phyloP scores from a whole-genome alignment of 2,329 filamentous ascomycete genomes.

The Diaporthe ampelina region DNA sequence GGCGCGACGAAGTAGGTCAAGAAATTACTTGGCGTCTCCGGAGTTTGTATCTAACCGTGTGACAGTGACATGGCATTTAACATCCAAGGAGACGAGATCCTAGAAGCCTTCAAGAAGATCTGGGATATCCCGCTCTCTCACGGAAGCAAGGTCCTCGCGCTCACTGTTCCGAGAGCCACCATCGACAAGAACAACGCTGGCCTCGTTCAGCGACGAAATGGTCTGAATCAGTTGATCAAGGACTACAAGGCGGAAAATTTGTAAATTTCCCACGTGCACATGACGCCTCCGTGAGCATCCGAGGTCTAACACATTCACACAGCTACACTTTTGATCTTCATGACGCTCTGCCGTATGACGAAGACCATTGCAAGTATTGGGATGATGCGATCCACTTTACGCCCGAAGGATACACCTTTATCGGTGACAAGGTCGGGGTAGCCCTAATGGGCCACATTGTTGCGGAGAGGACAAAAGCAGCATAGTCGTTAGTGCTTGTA shows the following conservation, averaged over 20 bases:
- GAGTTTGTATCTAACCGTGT: background rate
- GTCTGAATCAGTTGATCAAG: slow-evolving; percentile 68
- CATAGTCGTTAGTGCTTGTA: background rate
- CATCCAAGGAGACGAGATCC: slow-evolving; percentile 57
- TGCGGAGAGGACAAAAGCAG: background rate
- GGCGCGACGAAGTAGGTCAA: slow-evolving; percentile 70
- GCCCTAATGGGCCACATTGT: slow-evolving; percentile 31
- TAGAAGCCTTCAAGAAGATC: slow-evolving; percentile 60
- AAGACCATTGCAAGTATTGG: slow-evolving; percentile 63
- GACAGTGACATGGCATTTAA: slow-evolving; percentile 63
- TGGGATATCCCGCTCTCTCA: slow-evolving; percentile 65
- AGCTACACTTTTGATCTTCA: slow-evolving; percentile 72
- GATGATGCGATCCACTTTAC: slow-evolving; percentile 71
- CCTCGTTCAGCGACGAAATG: slow-evolving; percentile 39
- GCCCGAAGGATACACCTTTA: slow-evolving; percentile 68
- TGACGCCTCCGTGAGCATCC: too few species aligned
- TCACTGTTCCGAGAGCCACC: slow-evolving; percentile 71
- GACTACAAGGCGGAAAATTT: slow-evolving; percentile 62
- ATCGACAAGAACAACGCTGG: slow-evolving; percentile 42
- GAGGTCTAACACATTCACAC: slow-evolving; percentile 5
- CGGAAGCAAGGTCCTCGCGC: slow-evolving; percentile 70
- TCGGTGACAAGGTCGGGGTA: slow-evolving; percentile 34
- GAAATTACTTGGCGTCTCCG: background rate
- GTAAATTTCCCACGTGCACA: slow-evolving; percentile 57
- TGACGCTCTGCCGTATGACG: slow-evolving; percentile 65